A percentile compares a stretch with the other conserved stretches of the same genome.
Evolutionary conservation across 1,139 yeast species (phyloP).

Genomic region (Pichia norvegensis): DNA sequence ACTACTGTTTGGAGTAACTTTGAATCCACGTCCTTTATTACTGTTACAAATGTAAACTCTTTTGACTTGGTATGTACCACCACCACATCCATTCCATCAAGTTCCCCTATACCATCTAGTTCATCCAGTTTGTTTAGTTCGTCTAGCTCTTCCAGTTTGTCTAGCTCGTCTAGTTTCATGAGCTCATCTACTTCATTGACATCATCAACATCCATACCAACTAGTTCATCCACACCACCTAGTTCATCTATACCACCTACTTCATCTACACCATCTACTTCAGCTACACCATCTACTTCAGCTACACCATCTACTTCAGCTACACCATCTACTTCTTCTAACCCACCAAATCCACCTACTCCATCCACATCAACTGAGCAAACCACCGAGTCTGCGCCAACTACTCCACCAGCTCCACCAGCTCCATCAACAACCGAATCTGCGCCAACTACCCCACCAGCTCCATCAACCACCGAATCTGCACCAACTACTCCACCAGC

Average conservation of each 20-base stretch:
- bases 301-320: not conserved
- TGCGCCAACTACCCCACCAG: not conserved
- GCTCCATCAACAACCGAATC: not conserved
- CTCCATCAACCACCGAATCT: not conserved
- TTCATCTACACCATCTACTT: not conserved
- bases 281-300: not conserved
- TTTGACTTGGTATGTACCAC: slow-evolving; percentile 11
- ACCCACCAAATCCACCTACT: not conserved
- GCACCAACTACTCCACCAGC: not conserved
- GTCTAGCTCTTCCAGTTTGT: not conserved
- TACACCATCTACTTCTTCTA: not conserved
- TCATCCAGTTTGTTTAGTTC: not conserved
- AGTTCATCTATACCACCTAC: not conserved
- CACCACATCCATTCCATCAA: not conserved
- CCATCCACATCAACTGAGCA: not conserved
- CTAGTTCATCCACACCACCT: not conserved
- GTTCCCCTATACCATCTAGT: not conserved
- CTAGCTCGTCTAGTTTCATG: not conserved
- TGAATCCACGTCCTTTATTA: slow-evolving; percentile 7
- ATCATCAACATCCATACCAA: not conserved
- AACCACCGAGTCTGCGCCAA: not conserved
- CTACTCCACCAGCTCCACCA: not conserved
- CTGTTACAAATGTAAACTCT: slow-evolving; percentile 16
- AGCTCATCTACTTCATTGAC: not conserved
- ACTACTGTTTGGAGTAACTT: not conserved